Conservation (phyloP, 306 rosid genomes). For the Malus domestica region ASM211411v1 NC_041801.1:34394501-34395000, state of each 20-base stretch:
- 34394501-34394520: neutral
- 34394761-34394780: too few species aligned
- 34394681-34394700: too few species aligned
- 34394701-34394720: too few species aligned
- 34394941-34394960: conserved; percentile 15
- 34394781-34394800: neutral
- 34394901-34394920: conserved; percentile 13
- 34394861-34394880: neutral
- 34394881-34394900: neutral
- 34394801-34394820: neutral
- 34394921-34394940: neutral
- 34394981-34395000: neutral
- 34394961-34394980: conserved; percentile 20
- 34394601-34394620: conserved; percentile 12
- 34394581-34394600: conserved; percentile 3
- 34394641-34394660: conserved; percentile 24
- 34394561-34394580: conserved; percentile 2
- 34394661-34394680: neutral
- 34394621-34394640: neutral
- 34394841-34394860: neutral
- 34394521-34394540: neutral
- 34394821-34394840: neutral
- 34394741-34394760: too few species aligned
- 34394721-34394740: too few species aligned
- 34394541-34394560: neutral